phyloP scores from a whole-genome alignment of 1,139 yeast species.

The Hanseniaspora sp. region DNA sequence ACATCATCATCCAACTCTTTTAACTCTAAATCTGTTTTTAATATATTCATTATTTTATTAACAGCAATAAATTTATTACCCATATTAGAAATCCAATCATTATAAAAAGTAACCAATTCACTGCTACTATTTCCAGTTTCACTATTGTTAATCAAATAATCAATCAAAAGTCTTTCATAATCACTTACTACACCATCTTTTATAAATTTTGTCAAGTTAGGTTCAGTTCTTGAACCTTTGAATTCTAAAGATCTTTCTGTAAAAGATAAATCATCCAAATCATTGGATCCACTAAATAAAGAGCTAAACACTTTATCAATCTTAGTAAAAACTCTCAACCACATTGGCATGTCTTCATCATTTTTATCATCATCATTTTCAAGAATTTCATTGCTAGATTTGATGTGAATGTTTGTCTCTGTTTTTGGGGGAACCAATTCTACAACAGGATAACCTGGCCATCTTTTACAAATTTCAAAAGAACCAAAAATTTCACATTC shows the following conservation, averaged over 20 bases:
- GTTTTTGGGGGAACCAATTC: slow-evolving; percentile 24
- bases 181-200: slow-evolving; percentile 1
- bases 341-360: slow-evolving; percentile 9
- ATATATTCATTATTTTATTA: background rate
- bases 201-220: slow-evolving; percentile 5
- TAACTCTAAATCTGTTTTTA: background rate
- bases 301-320: slow-evolving; percentile 5
- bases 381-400: background rate
- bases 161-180: slow-evolving; percentile 12
- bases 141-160: slow-evolving; percentile 1
- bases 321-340: slow-evolving; percentile 11
- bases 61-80: slow-evolving; percentile 4
- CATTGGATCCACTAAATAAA: slow-evolving; percentile 1
- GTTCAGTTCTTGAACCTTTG: slow-evolving; percentile 11
- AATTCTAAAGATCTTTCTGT: slow-evolving; percentile 8
- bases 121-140: background rate
- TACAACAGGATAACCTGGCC: slow-evolving; percentile 30
- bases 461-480: slow-evolving; percentile 22
- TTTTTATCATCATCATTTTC: background rate
- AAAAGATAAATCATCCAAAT: slow-evolving; percentile 14
- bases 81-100: background rate
- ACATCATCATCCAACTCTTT: background rate
- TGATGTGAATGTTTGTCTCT: background rate
- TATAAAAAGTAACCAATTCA: background rate
- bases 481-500: slow-evolving; percentile 28